Evolutionary conservation across 108 stramenopile genomes (phyloP).

Genomic region (Cafeteria roenbergensis): DNA sequence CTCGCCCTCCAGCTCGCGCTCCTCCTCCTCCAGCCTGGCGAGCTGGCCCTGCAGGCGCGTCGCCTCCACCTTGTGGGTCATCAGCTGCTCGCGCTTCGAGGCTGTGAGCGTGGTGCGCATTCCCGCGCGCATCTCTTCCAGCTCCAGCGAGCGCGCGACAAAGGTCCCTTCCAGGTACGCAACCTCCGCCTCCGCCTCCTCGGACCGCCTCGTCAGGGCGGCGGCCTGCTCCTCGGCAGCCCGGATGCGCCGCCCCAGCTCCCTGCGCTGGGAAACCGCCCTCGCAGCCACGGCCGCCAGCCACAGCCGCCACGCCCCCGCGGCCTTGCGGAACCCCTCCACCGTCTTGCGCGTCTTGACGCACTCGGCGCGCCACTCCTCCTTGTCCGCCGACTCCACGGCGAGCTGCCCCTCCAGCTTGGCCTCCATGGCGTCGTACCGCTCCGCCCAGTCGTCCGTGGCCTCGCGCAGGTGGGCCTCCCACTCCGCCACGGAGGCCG

Average conservation of each 20-base stretch:
- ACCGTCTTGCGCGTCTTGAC: neutral
- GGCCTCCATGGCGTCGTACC: neutral
- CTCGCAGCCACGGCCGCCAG: neutral
- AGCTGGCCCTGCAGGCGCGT: neutral
- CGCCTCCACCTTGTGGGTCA: neutral
- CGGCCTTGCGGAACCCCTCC: neutral
- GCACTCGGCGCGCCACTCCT: neutral
- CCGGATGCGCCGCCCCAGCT: neutral
- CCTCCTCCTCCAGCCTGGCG: neutral
- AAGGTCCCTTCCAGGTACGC: neutral
- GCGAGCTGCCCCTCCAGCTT: neutral
- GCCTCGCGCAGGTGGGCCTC: neutral
- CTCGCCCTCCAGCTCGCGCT: neutral
- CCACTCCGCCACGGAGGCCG: neutral
- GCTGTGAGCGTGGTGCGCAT: neutral
- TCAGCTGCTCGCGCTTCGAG: neutral
- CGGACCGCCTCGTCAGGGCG: neutral
- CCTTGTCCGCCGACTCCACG: neutral
- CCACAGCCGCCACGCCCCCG: neutral
- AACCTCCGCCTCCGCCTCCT: neutral
- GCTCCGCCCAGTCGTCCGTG: neutral
- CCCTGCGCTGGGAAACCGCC: neutral
- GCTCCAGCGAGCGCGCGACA: neutral
- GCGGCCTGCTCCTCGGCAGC: too few relatives aligned
- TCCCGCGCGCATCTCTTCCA: neutral